Percentiles rank a stretch among this genome's conserved stretches.
Conservation (phyloP, 192 early-diverging fungal species). For the Linnemannia hyalina region DNA sequence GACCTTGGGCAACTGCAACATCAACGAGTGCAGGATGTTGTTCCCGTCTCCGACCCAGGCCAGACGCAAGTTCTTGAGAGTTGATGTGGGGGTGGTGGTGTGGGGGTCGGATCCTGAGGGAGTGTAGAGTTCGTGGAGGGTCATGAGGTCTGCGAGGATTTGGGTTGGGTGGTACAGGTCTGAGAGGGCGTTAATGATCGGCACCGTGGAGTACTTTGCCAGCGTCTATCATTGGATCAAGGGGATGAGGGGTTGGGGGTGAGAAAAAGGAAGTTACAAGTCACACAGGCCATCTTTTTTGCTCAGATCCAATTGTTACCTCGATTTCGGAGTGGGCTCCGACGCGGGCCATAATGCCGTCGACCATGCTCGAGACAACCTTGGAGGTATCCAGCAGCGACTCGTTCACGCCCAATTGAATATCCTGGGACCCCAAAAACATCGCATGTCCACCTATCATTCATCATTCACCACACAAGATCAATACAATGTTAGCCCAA, state of each 20-base stretch:
- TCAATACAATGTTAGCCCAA: no score
- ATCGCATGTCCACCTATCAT: constrained; percentile 90
- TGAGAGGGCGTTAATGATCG: constrained; percentile 96
- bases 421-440: constrained; percentile 96
- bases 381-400: constrained; percentile 89
- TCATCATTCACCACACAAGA: no score
- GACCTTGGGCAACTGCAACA: constrained; percentile 90
- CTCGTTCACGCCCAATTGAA: constrained; percentile 97
- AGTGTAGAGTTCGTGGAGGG: constrained; percentile 86
- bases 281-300: background rate
- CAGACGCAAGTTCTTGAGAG: constrained; percentile 79
- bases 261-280: background rate
- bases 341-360: constrained; percentile 95
- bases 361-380: constrained; percentile 97
- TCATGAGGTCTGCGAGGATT: constrained; percentile 95
- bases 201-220: constrained; percentile 88
- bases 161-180: constrained; percentile 97
- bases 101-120: constrained; percentile 59
- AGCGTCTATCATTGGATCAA: constrained; percentile 65
- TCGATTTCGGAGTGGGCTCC: constrained; percentile 91
- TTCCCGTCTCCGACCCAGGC: constrained; percentile 99
- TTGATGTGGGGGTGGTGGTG: constrained; percentile 63
- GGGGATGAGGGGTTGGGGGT: background rate
- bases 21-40: constrained; percentile 93
- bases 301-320: constrained; percentile 47